Evolutionary conservation across 2,329 filamentous ascomycete genomes (phyloP), one percentile per base, ranked within the genome.

Genomic region (Beauveria sp.): DNA sequence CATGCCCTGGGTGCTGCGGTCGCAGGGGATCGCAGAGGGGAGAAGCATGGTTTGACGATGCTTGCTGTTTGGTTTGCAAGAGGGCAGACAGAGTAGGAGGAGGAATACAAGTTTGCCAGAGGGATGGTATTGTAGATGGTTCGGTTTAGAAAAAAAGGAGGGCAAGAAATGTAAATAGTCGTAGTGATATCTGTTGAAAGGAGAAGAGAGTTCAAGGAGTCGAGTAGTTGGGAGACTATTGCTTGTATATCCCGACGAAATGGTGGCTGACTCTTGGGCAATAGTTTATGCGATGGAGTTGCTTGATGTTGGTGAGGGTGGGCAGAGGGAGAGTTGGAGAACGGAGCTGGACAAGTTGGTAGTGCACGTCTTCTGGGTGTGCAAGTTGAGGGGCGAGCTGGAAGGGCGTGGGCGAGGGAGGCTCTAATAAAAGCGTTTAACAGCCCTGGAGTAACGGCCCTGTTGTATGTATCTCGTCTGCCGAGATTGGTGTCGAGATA

Each of bases 11-110:
- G 76, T 16, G 5, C 22, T 78, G 79, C 75, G 80, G 70, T 85
- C 83, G 80, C 83, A 85, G 34, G 80, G 75, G 50, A 86, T 71
- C 41, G 83, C 80, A 34, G 83, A 85, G 22, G 83, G 83, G 64
- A 85, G 78, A 62, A 86, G 72, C 84, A 86, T 86, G 47, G 40
- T 18, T 47, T 20, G 16, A 18, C 26, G 22, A 51, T 41, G 55
- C 16, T 41, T n/a, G 34, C n/a, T 37, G 18, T 41, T 30, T 26
- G 2, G 26, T 22, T 55, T 55, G 52, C 52, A 37, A 18, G 28
- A 26, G 30, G 5, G 41, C 12, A 20, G 51, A 41, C 6, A 20
- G 28, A 34, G 14, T 20, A 20, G 16, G 16, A 18, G 24, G 26
- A 34, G 28, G 28, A 18, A 34, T 14, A 5, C 24, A 51, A 51